These are phyloP conservation scores for Penicillium sp. DNA, from an alignment of 2,329 filamentous ascomycete genomes.

Conservation along the genomic window DNA sequence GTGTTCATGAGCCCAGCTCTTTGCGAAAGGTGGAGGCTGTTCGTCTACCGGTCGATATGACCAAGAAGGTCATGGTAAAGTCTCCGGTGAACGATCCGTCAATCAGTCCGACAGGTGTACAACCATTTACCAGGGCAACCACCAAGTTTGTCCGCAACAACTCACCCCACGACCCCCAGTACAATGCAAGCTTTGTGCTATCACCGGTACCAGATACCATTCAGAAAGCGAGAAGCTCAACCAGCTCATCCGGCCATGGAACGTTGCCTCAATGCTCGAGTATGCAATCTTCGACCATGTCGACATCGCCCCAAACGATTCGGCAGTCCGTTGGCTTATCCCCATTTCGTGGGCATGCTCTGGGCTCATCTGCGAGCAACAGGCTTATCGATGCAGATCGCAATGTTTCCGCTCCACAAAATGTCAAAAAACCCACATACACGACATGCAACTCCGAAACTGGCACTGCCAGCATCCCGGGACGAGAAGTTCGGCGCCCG, in stretches of 20 bases:
- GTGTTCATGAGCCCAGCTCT: conserved; percentile 11
- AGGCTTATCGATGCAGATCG: background rate
- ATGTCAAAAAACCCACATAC: background rate
- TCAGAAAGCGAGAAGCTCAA: background rate
- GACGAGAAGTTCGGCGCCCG: background rate
- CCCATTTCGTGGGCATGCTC: background rate
- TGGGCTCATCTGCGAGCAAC: background rate
- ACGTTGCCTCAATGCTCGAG: background rate
- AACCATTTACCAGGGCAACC: background rate
- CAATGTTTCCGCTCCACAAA: background rate
- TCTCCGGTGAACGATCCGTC: background rate
- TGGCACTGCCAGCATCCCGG: background rate
- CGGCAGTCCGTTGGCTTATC: background rate
- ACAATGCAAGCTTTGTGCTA: background rate
- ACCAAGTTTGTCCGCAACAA: background rate
- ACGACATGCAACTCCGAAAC: background rate
- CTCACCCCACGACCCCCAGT: background rate
- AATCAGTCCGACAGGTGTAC: background rate
- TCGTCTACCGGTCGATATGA: background rate
- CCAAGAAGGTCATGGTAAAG: background rate
- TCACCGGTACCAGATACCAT: background rate
- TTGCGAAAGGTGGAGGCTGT: background rate
- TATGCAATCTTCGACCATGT: background rate
- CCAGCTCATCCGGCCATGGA: background rate
- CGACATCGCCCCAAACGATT: background rate